Conservation (phyloP, 2,329 filamentous ascomycete genomes). For the Chaetomium globosum region DNA sequence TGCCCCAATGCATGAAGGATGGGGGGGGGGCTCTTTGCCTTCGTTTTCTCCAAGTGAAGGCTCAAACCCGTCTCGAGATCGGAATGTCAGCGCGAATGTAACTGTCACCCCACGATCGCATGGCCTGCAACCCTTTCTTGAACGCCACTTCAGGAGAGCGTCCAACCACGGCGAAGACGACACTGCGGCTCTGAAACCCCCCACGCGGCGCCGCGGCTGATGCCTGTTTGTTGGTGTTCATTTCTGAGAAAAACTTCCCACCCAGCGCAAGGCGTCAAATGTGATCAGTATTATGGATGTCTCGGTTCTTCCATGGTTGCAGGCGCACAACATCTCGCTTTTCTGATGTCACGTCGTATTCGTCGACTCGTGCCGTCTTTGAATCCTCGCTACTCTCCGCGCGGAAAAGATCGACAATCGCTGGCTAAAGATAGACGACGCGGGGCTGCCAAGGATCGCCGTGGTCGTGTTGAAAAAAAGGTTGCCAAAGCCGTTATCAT, state of each 20-base stretch:
- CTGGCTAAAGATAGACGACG: constrained; percentile 9
- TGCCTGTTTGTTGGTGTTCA: not conserved
- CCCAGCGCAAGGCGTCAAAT: not conserved
- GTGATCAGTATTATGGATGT: not conserved
- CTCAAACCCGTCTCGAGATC: not conserved
- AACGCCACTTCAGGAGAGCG: not conserved
- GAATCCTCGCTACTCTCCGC: not conserved
- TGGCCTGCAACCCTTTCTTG: not conserved
- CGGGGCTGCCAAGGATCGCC: constrained; percentile 12
- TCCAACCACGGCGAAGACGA: not conserved
- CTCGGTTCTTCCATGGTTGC: not conserved
- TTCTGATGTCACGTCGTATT: constrained; percentile 14
- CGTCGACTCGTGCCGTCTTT: not conserved
- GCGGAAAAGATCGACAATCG: constrained; percentile 9
- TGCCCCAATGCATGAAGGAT: not conserved
- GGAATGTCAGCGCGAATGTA: not conserved
- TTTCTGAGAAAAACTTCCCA: not conserved
- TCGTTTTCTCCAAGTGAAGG: not conserved
- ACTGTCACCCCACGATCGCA: constrained; percentile 1
- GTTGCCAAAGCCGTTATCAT: constrained; percentile 2
- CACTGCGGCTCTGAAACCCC: constrained; percentile 1
- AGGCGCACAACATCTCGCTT: constrained; percentile 1
- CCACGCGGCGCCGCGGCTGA: not conserved
- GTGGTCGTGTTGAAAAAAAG: not conserved
- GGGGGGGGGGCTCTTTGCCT: not conserved